Base-by-base conservation (phyloP, 208 protist species). In the Trypanosomatidae sp. region DNA sequence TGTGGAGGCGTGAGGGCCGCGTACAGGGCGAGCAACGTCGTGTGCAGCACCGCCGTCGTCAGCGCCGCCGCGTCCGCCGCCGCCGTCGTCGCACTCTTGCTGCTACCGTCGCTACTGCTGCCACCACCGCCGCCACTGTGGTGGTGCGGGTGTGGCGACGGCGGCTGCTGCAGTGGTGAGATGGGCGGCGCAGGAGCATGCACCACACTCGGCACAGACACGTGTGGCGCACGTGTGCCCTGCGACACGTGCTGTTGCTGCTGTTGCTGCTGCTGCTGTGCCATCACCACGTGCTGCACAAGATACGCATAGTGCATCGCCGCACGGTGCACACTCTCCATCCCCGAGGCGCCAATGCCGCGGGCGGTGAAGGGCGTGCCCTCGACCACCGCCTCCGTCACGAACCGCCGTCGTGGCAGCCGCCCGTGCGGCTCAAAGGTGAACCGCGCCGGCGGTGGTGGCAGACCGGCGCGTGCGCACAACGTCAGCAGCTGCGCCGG, bases 251-350 rank as follows among this genome's bases (percentile, higher is more conserved):
- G n/a, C n/a, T n/a, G n/a, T n/a, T n/a, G n/a, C n/a, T n/a, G n/a
- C n/a, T n/a, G n/a, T n/a, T n/a, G n/a, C n/a, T n/a, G n/a, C n/a
- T n/a, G n/a, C n/a, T n/a, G n/a, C n/a, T n/a, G n/a, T n/a, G n/a
- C n/a, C n/a, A n/a, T n/a, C n/a, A n/a, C n/a, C 3, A 66, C 40
- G 8, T 43, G 41, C 13, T 25, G 43, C 8, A 84, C 32, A 20
- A 92, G 53, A 40, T 86, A 78, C 20, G 65, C 62, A 46, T 88
- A 85, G 35, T 88, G 79, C 84, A 84, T 77, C 7, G 54, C 66
- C n/a, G 76, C 61, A 21, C 84, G 75, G 2, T 48, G 40, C 11
- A 80, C 30, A 35, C 67, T 64, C 16, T 85, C 76, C 2, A 48
- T 8, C 4, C 43, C 41, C 2, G 44, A 47, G 0, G 56, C 48